Evolutionary conservation across 164 flowering plant genomes (phyloP), one percentile per base, ranked within the genome.

Genomic region (Vitis labrusca): DNA sequence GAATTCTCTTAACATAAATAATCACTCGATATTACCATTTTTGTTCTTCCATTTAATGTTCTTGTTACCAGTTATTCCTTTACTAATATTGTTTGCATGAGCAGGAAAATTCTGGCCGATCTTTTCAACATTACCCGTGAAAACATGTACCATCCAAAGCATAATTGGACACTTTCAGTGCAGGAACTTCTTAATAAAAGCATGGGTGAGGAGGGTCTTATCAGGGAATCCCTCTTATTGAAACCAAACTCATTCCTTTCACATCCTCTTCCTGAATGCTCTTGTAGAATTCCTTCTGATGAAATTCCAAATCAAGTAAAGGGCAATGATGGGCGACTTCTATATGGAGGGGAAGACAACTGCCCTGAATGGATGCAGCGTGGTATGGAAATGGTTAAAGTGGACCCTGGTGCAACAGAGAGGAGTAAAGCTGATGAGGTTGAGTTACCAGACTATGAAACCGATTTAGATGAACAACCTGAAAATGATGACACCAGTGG

Each of bases 191-290:
- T 95, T 10, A 93, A 90, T 80, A 84, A 71, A 71, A 95, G 98
- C 80, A 70, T 87, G 79, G 76, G 77, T 11, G 87, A 78, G 68
- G 91, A 86, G 32, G 99, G 99, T 68, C 83, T 95, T 61, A 63
- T 82, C 53, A 80, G 76, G 80, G 87, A 88, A 74, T 81, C 86
- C n/a, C 71, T 69, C 47, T 50, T 53, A 10, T 85, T 95, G 14
- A 93, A 90, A 74, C 84, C 90, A 15, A 74, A 71, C 32, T 85
- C 81, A 8, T 95, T 95, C 73, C 86, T 95, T 47, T 85, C 99
- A 14, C 94, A 95, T 69, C 99, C 99, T 3, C 82, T 93, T 51
- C 99, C 98, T 1, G 98, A 93, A 78, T 95, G 99, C 78, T 87
- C 91, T n/a, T 95, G 99, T 77, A 80, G 86, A 74, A 81, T 81